phyloP scores from a whole-genome alignment of 768 basidiomycete species.

The Steccherinum ochraceum region DNA sequence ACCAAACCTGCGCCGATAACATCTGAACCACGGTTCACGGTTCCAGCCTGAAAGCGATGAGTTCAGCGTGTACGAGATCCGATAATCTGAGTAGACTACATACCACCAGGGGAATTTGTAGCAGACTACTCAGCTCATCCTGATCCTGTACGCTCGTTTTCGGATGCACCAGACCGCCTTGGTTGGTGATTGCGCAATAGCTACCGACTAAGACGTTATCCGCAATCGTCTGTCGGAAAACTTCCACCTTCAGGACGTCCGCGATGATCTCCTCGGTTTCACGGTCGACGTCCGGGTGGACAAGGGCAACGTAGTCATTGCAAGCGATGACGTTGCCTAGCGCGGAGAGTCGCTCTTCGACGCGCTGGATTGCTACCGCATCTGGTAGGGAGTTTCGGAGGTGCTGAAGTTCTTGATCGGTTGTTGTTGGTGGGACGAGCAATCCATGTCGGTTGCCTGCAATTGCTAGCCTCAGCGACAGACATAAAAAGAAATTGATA shows the following conservation, averaged over 20 bases:
- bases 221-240: slow-evolving; percentile 96
- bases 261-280: slow-evolving; percentile 99
- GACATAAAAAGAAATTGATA: neutral
- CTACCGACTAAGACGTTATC: slow-evolving; percentile 96
- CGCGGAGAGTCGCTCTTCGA: slow-evolving; percentile 95
- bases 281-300: slow-evolving; percentile 95
- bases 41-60: slow-evolving; percentile 65
- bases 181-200: slow-evolving; percentile 93
- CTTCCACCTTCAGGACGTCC: slow-evolving; percentile 97
- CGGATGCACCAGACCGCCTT: slow-evolving; percentile 96
- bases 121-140: slow-evolving; percentile 89
- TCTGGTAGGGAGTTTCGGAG: slow-evolving; percentile 94
- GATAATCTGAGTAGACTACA: too few relatives aligned
- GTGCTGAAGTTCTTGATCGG: slow-evolving; percentile 98
- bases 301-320: slow-evolving; percentile 98
- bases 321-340: slow-evolving; percentile 98
- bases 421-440: slow-evolving; percentile 91
- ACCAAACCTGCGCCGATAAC: slow-evolving; percentile 96
- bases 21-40: slow-evolving; percentile 97
- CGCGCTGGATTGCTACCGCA: slow-evolving; percentile 86
- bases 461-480: neutral
- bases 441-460: slow-evolving; percentile 94
- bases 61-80: slow-evolving; percentile 3
- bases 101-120: slow-evolving; percentile 94
- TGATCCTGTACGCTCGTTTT: slow-evolving; percentile 97